phyloP scores from a whole-genome alignment of 768 basidiomycete species.

The Amanita rimosa region DNA sequence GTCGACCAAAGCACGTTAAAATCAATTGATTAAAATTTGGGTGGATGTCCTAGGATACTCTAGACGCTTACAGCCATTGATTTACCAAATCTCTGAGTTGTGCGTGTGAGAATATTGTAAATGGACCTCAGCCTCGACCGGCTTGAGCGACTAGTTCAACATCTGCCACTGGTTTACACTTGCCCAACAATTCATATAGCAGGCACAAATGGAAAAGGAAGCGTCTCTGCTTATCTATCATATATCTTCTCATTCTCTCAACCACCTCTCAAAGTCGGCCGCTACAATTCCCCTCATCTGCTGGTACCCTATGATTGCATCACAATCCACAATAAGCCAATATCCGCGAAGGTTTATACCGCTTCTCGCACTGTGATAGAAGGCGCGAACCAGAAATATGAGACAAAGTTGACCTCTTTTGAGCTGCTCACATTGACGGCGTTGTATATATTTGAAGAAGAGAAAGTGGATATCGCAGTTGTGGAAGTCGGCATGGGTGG shows the following conservation, averaged over 20 bases:
- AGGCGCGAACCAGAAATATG: conserved; percentile 28
- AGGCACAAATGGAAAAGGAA: conserved; percentile 97
- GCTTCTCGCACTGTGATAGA: conserved; percentile 36
- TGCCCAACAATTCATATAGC: conserved; percentile 85
- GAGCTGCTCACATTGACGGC: conserved; percentile 83
- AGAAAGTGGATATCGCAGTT: conserved; percentile 68
- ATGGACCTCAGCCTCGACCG: conserved; percentile 58
- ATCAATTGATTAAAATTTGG: no score
- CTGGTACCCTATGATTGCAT: conserved; percentile 71
- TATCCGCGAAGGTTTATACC: conserved; percentile 37
- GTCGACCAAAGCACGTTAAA: no score
- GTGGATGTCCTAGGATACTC: no score
- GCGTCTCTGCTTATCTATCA: conserved; percentile 73
- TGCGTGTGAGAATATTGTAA: no score
- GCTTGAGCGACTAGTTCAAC: conserved; percentile 35
- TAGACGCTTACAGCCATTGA: no score
- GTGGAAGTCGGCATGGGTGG: conserved; percentile 97
- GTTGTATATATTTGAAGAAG: conserved; percentile 59
- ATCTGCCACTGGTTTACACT: conserved; percentile 50
- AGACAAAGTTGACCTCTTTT: conserved; percentile 54
- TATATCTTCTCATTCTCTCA: conserved; percentile 55
- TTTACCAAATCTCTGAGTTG: no score
- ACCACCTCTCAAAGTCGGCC: conserved; percentile 53
- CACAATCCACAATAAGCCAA: conserved; percentile 44
- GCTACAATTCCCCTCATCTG: conserved; percentile 92